Percentiles rank a stretch among this genome's conserved stretches.
These are phyloP conservation scores for Talaromyces nanjingensis DNA, from an alignment of 495 filamentous ascomycete species.

Conservation along the genomic window DNA sequence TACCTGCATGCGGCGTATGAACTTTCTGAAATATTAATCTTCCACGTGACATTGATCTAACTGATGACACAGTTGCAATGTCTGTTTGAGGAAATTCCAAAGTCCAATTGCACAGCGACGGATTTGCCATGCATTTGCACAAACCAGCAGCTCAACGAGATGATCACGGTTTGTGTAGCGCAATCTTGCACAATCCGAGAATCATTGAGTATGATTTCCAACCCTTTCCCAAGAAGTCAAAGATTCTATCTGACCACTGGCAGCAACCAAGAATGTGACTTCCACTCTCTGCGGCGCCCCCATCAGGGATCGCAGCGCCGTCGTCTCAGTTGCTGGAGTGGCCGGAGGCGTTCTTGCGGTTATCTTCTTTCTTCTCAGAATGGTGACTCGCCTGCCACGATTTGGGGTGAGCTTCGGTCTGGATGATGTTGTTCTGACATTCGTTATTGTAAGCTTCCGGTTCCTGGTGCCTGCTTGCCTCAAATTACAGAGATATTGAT, in stretches of 20 bases:
- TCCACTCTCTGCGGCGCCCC: slow-evolving; percentile 20
- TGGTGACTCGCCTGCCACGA: slow-evolving; percentile 19
- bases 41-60: background rate
- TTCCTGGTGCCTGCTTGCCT: background rate
- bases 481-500: background rate
- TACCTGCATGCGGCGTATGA: background rate
- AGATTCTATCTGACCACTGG: background rate
- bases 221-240: background rate
- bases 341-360: slow-evolving; percentile 19
- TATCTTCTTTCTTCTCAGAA: slow-evolving; percentile 21
- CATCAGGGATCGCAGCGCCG: slow-evolving; percentile 18
- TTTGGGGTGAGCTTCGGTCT: slow-evolving; percentile 21
- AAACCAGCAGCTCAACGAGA: slow-evolving; percentile 12
- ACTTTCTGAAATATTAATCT: background rate
- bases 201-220: slow-evolving; percentile 17
- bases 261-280: slow-evolving; percentile 30
- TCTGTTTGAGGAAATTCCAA: slow-evolving; percentile 18
- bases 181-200: slow-evolving; percentile 19
- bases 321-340: slow-evolving; percentile 20
- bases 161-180: slow-evolving; percentile 17
- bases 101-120: slow-evolving; percentile 18
- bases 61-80: slow-evolving; percentile 9
- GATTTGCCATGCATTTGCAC: slow-evolving; percentile 23
- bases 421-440: slow-evolving; percentile 25
- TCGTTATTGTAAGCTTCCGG: slow-evolving; percentile 20